phyloP scores from a whole-genome alignment of 1,284 basidiomycete genomes.

The Ustilago esculenta region DNA sequence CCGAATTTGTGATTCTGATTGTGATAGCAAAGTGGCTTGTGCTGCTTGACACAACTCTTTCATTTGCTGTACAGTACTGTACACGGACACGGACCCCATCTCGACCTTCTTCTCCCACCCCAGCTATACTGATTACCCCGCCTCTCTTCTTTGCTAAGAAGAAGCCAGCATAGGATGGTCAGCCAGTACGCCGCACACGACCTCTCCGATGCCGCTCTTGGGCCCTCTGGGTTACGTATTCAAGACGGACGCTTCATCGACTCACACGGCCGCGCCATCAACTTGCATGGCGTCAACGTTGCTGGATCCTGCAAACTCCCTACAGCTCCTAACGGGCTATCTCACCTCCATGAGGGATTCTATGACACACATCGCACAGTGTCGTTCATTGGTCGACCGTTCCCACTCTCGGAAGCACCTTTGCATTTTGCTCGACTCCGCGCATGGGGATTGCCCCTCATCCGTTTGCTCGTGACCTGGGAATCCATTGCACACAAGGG shows the following conservation, averaged over 20 bases:
- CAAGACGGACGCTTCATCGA: conserved; percentile 62
- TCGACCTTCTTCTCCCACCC: background rate
- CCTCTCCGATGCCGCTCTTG: conserved; percentile 45
- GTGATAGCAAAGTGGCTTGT: conserved; percentile 4
- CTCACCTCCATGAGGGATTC: conserved; percentile 37
- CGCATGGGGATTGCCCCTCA: conserved; percentile 67
- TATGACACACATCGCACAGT: conserved; percentile 65
- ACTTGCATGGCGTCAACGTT: conserved; percentile 67
- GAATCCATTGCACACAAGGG: conserved; percentile 90
- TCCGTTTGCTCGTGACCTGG: conserved; percentile 85
- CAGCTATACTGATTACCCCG: too few relatives aligned
- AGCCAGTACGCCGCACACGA: conserved; percentile 44
- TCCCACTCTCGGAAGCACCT: conserved; percentile 64
- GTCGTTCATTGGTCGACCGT: conserved; percentile 68
- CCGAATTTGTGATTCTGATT: too few relatives aligned
- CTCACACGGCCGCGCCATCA: conserved; percentile 59
- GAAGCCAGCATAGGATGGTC: conserved; percentile 7
- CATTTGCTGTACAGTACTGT: background rate
- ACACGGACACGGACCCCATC: too few relatives aligned
- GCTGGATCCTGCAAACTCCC: conserved; percentile 67
- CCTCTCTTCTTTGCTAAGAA: background rate
- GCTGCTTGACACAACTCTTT: background rate
- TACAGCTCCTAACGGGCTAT: conserved; percentile 40
- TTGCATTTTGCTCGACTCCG: conserved; percentile 63
- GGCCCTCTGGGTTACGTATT: conserved; percentile 30